Conservation (phyloP, 1,139 yeast species). For the Entelexis paramagnoliae region DNA sequence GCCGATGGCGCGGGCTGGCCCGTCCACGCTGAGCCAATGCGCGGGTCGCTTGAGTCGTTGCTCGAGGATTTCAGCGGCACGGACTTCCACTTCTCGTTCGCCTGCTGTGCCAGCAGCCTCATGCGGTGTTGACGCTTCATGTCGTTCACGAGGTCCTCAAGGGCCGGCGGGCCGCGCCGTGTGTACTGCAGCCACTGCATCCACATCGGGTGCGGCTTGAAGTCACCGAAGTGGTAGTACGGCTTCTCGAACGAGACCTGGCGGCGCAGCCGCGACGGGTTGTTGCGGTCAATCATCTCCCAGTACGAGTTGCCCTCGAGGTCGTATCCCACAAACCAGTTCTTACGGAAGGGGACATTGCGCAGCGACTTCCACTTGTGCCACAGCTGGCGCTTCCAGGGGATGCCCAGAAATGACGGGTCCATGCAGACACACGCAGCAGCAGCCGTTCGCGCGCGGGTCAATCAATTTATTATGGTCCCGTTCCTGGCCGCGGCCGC, state of each 20-base stretch:
- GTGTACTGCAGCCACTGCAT: conserved; percentile 68
- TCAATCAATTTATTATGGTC: not conserved
- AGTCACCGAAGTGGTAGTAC: conserved; percentile 33
- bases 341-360: conserved; percentile 53
- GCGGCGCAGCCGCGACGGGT: conserved; percentile 33
- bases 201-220: conserved; percentile 58
- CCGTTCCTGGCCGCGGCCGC: not conserved
- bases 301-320: conserved; percentile 74
- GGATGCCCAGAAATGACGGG: conserved; percentile 13
- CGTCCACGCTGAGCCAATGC: conserved; percentile 22
- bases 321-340: conserved; percentile 50
- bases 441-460: not conserved
- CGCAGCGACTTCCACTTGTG: conserved; percentile 53
- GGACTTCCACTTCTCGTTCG: conserved; percentile 49
- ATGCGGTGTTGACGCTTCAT: conserved; percentile 46
- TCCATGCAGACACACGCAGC: not conserved
- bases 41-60: conserved; percentile 13
- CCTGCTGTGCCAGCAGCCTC: conserved; percentile 47
- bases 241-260: conserved; percentile 33
- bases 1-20: conserved; percentile 9
- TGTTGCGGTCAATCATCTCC: conserved; percentile 50
- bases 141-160: conserved; percentile 53
- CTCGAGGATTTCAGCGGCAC: conserved; percentile 29
- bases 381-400: conserved; percentile 35
- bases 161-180: conserved; percentile 48